Conservation (phyloP, 345 rosid genomes). For the Eucalyptus regnans region DNA sequence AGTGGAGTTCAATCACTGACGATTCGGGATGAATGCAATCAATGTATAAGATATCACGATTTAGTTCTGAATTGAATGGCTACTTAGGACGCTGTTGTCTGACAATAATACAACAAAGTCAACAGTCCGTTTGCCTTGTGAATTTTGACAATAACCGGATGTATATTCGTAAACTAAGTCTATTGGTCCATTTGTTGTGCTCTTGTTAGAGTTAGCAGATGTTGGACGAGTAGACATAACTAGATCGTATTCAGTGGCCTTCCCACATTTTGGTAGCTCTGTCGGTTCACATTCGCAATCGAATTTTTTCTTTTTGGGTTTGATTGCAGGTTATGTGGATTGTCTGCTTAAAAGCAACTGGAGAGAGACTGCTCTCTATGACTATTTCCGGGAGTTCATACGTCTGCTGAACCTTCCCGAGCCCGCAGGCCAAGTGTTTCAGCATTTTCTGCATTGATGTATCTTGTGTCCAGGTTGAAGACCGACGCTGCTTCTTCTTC, state of each 20-base stretch:
- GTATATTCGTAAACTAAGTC: not conserved
- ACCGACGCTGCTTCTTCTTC: not conserved
- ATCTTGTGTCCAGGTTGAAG: not conserved
- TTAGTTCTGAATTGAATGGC: not conserved
- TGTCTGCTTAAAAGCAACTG: not conserved
- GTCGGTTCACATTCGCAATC: not conserved
- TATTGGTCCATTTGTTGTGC: not conserved
- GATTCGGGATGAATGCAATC: too few relatives aligned
- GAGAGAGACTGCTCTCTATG: not conserved
- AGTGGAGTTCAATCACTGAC: too few relatives aligned
- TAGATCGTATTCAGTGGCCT: accelerated
- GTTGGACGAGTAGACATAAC: not conserved
- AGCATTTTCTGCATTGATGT: not conserved
- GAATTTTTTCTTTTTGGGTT: not conserved
- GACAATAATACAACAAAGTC: not conserved
- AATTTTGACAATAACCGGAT: not conserved
- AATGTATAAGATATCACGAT: not conserved
- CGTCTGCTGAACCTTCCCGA: not conserved
- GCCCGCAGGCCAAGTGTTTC: not conserved
- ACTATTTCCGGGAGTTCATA: not conserved
- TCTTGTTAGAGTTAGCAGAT: not conserved
- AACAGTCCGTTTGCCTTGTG: not conserved
- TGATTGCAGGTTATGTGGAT: not conserved
- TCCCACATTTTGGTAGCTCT: not conserved
- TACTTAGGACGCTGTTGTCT: not conserved